Base-by-base conservation (phyloP, 495 filamentous ascomycete genomes). In the Aspergillus saccharolyticus region DNA sequence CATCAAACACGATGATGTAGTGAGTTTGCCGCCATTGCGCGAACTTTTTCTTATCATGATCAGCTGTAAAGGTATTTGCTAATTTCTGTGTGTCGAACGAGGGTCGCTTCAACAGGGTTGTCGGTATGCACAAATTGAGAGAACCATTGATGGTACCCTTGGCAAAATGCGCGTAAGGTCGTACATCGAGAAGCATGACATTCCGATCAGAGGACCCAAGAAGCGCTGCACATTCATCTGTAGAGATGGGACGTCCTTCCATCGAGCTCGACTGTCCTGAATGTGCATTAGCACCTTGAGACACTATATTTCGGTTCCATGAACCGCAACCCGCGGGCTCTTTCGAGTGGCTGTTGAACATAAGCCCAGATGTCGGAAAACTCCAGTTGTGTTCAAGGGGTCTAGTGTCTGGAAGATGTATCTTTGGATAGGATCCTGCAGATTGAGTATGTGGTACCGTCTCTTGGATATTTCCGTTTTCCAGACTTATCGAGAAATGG, bases 111-210 rank as follows among this genome's bases (percentile, higher is more conserved):
- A 97, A 73, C 42, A 98, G 72, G 0, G 93, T 98, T 9, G 94
- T 98, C 0, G 94, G 94, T 54, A 97, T 95, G 59, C 95, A 97
- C 14, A 98, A 78, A 71, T 96, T 97, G 46, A 98, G 70, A 0
- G 94, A 90, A 6, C 85, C 86, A 44, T 74, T 67, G 19, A 98
- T 89, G 22, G 88, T 83, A 47, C 88, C 86, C 43, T 84, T 78
- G 12, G 85, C 79, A 67, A 85, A 97, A 63, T 91, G 89, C 10
- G 90, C 87, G 57, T 86, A 91, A 7, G 94, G 90, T 18, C 94
- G 85, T 28, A 98, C 81, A 71, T 98, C 94, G n/a, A 98, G 70
- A 3, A 98, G 62, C 52, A 98, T 74, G 4, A 88, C 67, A 19
- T 87, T 78, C 15, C 83, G 73, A 4, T 73, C 70, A 10, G 73